Evolutionary conservation across 2,329 filamentous ascomycete genomes (phyloP).

Genomic region (Tolypocladium nubicola): DNA sequence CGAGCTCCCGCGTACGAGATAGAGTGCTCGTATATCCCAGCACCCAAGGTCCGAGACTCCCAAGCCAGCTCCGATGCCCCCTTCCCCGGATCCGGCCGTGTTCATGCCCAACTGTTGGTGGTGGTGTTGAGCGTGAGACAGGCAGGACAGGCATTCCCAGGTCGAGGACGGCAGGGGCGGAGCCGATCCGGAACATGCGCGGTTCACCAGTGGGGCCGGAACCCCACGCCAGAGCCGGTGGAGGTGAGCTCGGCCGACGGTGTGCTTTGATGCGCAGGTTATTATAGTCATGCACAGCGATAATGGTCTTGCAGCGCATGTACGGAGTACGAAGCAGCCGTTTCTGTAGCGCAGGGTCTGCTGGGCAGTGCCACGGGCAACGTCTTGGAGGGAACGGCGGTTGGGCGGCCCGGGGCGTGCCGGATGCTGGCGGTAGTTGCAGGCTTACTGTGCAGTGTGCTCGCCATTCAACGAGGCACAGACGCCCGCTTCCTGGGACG

Average conservation of each 20-base stretch:
- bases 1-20: neutral
- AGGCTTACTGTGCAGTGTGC: neutral
- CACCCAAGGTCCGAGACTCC: neutral
- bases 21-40: neutral
- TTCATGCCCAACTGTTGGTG: neutral
- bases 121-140: neutral
- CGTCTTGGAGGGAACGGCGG: too few relatives aligned
- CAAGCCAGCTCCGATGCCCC: neutral
- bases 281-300: neutral
- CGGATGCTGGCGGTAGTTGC: neutral
- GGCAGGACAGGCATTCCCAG: neutral
- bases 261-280: neutral
- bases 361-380: neutral
- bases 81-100: neutral
- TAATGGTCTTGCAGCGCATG: neutral
- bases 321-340: neutral
- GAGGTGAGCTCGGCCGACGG: neutral
- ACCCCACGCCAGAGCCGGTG: neutral
- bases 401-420: neutral
- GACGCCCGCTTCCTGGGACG: neutral
- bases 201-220: neutral
- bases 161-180: neutral
- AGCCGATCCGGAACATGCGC: constrained; percentile 1
- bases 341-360: too few relatives aligned
- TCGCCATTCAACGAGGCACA: neutral